Conservation (phyloP, 306 rosid species). For the Lithocarpus polystachyus region DNA sequence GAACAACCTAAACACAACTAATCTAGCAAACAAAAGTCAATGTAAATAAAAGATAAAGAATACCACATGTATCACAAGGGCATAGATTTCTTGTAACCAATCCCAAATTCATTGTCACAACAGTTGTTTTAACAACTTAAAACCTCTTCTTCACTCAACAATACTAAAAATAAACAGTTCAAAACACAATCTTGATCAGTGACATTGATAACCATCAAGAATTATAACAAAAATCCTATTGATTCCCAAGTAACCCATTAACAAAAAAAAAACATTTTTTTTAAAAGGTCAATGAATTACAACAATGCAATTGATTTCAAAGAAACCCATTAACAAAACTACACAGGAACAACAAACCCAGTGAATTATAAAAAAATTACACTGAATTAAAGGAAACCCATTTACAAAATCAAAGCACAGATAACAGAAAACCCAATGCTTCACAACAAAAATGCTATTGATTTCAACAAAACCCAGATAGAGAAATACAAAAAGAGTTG, state of each 20-base stretch:
- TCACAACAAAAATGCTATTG: not conserved
- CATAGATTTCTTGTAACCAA: not conserved
- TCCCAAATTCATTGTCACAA: conserved; percentile 14
- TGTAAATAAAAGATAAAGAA: not conserved
- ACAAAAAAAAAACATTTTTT: not conserved
- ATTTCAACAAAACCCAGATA: conserved; percentile 22
- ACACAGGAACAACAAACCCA: not conserved
- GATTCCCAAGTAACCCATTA: not conserved
- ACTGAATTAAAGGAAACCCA: not conserved
- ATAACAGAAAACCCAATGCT: not conserved
- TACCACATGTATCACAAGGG: not conserved
- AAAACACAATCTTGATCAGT: not conserved
- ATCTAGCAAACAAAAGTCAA: not conserved
- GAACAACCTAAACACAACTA: not conserved
- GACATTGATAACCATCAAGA: not conserved
- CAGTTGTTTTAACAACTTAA: not conserved
- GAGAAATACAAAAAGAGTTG: not conserved
- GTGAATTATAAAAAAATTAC: not conserved
- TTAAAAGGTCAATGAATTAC: not conserved
- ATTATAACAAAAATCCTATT: not conserved
- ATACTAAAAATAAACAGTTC: not conserved
- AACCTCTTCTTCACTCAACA: not conserved
- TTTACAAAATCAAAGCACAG: not conserved
- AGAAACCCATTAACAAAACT: not conserved
- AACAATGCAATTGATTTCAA: not conserved